These are phyloP conservation scores for Tulasnella sp. DNA, from an alignment of 768 basidiomycete genomes.

Conservation along the genomic window DNA sequence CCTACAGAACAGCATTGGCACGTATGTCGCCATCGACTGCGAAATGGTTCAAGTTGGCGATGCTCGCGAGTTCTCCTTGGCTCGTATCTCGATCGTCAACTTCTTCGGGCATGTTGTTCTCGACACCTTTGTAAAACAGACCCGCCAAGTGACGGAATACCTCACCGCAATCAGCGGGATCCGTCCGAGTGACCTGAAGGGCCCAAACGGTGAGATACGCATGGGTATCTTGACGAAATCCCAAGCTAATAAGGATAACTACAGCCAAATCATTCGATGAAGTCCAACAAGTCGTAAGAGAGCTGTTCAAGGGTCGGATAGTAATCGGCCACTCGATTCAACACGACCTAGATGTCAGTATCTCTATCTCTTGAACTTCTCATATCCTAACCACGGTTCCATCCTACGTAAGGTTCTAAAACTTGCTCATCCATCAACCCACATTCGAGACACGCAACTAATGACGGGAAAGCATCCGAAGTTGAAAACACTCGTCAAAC, in stretches of 20 bases:
- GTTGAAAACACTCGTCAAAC: constrained; percentile 71
- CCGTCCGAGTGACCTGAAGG: constrained; percentile 63
- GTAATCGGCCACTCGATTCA: constrained; percentile 87
- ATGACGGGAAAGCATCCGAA: constrained; percentile 47
- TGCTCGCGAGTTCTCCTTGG: constrained; percentile 77
- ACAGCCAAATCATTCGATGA: constrained; percentile 73
- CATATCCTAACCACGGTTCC: too few species aligned
- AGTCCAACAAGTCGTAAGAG: constrained; percentile 74
- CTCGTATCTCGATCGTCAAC: constrained; percentile 87
- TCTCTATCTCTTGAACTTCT: background rate
- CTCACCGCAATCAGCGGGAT: constrained; percentile 88
- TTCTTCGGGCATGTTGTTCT: constrained; percentile 74
- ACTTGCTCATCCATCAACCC: constrained; percentile 62
- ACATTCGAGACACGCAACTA: constrained; percentile 67
- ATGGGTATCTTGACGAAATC: background rate
- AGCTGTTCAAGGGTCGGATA: constrained; percentile 69
- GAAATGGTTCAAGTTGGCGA: constrained; percentile 97
- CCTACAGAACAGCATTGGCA: constrained; percentile 52
- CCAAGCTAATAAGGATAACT: background rate
- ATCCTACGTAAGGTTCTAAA: too few species aligned
- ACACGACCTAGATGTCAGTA: constrained; percentile 77
- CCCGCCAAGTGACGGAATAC: constrained; percentile 88
- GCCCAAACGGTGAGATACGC: constrained; percentile 47
- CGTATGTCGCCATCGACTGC: constrained; percentile 84
- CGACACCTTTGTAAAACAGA: constrained; percentile 82